Evolutionary conservation across 1,284 basidiomycete genomes (phyloP).

Genomic region (Singerocomus inundabilis): DNA sequence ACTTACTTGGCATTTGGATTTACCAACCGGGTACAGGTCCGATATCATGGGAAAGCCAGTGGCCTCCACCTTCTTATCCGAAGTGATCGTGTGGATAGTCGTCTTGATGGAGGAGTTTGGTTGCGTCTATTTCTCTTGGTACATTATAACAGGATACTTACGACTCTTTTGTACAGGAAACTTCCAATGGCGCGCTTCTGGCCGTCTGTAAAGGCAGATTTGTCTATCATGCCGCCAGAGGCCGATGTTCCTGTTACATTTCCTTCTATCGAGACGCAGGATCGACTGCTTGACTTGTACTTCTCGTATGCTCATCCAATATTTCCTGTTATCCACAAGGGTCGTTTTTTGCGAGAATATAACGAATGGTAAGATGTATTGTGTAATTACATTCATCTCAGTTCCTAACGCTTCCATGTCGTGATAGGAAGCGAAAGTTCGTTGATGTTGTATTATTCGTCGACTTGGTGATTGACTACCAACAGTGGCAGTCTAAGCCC

Average conservation of each 20-base stretch:
- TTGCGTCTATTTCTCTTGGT: conserved; percentile 29
- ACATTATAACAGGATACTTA: conserved; percentile 4
- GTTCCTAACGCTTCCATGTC: conserved; percentile 4
- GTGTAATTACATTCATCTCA: not conserved
- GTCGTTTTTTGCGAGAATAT: conserved; percentile 67
- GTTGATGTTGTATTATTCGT: conserved; percentile 1
- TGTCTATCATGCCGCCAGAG: conserved; percentile 40
- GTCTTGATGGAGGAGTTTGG: conserved; percentile 76
- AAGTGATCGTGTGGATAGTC: conserved; percentile 61
- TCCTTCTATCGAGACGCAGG: conserved; percentile 59
- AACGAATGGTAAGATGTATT: conserved; percentile 46
- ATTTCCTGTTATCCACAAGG: conserved; percentile 73
- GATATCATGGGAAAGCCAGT: conserved; percentile 72
- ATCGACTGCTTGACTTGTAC: conserved; percentile 69
- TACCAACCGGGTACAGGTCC: conserved; percentile 47
- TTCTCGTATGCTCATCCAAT: conserved; percentile 81
- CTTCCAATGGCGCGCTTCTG: conserved; percentile 76
- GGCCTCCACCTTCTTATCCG: conserved; percentile 74
- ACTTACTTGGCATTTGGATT: not conserved
- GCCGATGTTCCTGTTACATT: conserved; percentile 48
- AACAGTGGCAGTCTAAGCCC: conserved; percentile 14
- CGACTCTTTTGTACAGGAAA: conserved; percentile 45
- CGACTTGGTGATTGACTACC: conserved; percentile 10
- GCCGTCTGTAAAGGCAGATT: conserved; percentile 49
- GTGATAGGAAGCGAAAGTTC: conserved; percentile 38